These are phyloP conservation scores for Hypoxylon cercidicola DNA, from an alignment of 495 filamentous ascomycete genomes.

Conservation along the genomic window DNA sequence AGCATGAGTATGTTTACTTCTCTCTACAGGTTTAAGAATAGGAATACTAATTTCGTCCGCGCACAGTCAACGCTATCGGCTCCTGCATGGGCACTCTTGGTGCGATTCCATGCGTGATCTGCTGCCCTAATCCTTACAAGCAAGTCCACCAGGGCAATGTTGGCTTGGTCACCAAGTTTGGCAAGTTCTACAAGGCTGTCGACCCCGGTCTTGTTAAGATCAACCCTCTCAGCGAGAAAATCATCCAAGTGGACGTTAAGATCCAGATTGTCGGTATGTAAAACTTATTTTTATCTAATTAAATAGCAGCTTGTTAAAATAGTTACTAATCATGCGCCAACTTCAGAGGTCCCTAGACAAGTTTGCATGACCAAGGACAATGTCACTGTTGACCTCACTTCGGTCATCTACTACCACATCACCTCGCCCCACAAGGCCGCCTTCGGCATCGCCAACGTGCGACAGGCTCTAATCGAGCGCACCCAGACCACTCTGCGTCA, in stretches of 20 bases:
- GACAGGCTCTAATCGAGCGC: constrained; percentile 93
- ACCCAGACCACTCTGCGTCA: constrained; percentile 98
- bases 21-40: not conserved
- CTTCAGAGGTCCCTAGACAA: constrained; percentile 88
- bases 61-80: constrained; percentile 77
- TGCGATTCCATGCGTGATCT: constrained; percentile 91
- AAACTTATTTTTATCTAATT: not conserved
- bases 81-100: constrained; percentile 80
- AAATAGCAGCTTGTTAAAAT: not conserved
- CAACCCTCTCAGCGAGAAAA: constrained; percentile 92
- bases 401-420: constrained; percentile 99
- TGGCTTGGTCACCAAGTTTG: constrained; percentile 93
- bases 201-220: constrained; percentile 98
- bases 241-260: constrained; percentile 96
- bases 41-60: constrained; percentile 8
- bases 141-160: constrained; percentile 92
- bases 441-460: constrained; percentile 95
- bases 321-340: constrained; percentile 6
- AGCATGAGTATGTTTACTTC: constrained; percentile 72
- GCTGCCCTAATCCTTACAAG: constrained; percentile 97
- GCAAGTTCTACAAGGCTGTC: constrained; percentile 94
- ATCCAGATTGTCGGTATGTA: constrained; percentile 90
- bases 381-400: constrained; percentile 90
- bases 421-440: constrained; percentile 94
- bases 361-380: constrained; percentile 99